Conservation (phyloP, 345 rosid species). For the Eucalyptus sideroxylon region DNA sequence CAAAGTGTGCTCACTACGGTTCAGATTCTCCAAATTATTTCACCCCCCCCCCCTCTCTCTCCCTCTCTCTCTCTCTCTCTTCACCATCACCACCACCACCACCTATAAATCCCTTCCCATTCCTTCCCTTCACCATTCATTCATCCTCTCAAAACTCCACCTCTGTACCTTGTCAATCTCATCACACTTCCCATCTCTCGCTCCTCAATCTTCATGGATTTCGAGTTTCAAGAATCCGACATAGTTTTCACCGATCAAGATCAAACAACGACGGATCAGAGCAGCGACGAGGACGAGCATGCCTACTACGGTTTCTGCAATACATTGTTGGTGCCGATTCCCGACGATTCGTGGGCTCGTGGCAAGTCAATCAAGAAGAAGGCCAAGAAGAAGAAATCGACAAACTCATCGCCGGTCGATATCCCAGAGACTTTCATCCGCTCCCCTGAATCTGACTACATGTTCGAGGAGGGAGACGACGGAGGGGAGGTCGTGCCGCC, state of each 20-base stretch:
- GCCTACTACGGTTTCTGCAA: not conserved
- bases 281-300: not conserved
- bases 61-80: not conserved
- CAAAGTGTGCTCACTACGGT: not conserved
- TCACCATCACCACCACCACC: not conserved
- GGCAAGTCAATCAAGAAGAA: not conserved
- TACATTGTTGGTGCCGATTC: not conserved
- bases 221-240: constrained; percentile 46
- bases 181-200: not conserved
- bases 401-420: constrained; percentile 12
- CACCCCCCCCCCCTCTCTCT: not conserved
- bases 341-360: not conserved
- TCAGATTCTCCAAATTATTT: not conserved
- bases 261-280: not conserved
- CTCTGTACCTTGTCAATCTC: not conserved
- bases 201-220: not conserved
- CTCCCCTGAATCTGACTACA: not conserved
- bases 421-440: constrained; percentile 3
- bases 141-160: not conserved
- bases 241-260: constrained; percentile 20
- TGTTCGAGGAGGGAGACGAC: constrained; percentile 11
- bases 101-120: not conserved
- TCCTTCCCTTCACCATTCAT: not conserved
- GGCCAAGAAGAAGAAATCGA: not conserved
- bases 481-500: constrained; percentile 43